A percentile compares a stretch with the other conserved stretches of the same genome.
Conservation (phyloP, 192 early-diverging fungal genomes). For the Phlyctochytrium arcticum region DNA sequence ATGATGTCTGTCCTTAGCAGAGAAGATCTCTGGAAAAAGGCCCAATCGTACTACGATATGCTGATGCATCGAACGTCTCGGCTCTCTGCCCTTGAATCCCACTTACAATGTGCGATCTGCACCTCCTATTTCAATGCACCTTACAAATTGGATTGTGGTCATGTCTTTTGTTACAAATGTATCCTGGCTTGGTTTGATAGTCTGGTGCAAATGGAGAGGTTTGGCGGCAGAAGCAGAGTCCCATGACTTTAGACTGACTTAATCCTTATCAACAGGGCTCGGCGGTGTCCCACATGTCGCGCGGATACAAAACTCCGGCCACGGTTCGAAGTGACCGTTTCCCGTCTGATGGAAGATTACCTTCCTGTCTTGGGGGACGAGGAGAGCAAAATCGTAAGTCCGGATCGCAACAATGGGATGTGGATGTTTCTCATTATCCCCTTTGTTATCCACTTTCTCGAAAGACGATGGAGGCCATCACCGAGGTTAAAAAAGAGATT, state of each 20-base stretch:
- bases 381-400: neutral
- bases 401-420: no score
- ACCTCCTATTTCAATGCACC: neutral
- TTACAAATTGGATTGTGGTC: neutral
- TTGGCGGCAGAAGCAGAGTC: no score
- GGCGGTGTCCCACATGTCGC: neutral
- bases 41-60: neutral
- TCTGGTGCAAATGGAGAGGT: neutral
- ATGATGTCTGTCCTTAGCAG: no score
- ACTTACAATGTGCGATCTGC: neutral
- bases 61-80: neutral
- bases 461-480: neutral
- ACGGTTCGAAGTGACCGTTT: neutral
- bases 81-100: neutral
- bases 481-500: neutral
- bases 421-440: neutral
- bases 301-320: neutral
- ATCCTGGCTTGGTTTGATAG: neutral
- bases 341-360: neutral
- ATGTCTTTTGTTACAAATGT: neutral
- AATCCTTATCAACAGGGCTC: neutral
- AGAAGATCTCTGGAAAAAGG: no score
- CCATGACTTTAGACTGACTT: neutral
- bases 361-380: neutral
- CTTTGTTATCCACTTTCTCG: neutral